Base-by-base conservation (phyloP, 164 flowering plant species). In the Chloranthus sessilifolius region DNA sequence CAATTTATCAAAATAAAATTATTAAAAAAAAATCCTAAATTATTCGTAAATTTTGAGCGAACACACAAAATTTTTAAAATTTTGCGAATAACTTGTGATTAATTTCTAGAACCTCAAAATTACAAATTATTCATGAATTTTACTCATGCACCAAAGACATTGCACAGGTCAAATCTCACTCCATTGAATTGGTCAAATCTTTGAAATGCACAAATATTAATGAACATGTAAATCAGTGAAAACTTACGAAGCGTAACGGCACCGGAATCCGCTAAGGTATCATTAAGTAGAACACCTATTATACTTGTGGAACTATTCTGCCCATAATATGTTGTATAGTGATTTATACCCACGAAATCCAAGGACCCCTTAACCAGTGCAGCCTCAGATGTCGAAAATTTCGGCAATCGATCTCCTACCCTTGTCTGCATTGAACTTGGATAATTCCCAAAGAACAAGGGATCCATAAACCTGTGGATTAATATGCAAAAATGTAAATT, bases 301-400 rank as follows among this genome's bases (percentile, higher is more conserved):
- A 70, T 4, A 35, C 70, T 60, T 1, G 78, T 64, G 0, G 64
- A 8, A 56, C 78, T 82, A 21, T 61, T 9, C 37, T 4, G 45
- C 0, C 77, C 97, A 71, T 83, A 92, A 53, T 51, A 86, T 1
- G 99, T 88, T 0, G 99, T 92, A 63, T 92, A 92, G 70, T 91
- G 96, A 71, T 91, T 91, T 16, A 91, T 80, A 5, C 98, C 98
- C 2, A 91, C 83, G 64, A 86, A 92, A 62, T 92, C 97, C 36
- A 75, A 61, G 1, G 95, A 82, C 1, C 97, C 96, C 55, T 81
- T 88, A 2, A 88, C 48, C 35, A 77, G 64, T 36, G 75, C 56
- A 37, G 79, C 50, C 61, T 92, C 74, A 9, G 65, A 64, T 30
- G 39, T 20, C 0, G 94, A 36, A 59, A 92, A 92, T 23, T 11